A percentile compares a stretch with the other conserved stretches of the same genome.
phyloP scores from a whole-genome alignment of 2,329 filamentous ascomycete genomes.

The Alternaria triticina region DNA sequence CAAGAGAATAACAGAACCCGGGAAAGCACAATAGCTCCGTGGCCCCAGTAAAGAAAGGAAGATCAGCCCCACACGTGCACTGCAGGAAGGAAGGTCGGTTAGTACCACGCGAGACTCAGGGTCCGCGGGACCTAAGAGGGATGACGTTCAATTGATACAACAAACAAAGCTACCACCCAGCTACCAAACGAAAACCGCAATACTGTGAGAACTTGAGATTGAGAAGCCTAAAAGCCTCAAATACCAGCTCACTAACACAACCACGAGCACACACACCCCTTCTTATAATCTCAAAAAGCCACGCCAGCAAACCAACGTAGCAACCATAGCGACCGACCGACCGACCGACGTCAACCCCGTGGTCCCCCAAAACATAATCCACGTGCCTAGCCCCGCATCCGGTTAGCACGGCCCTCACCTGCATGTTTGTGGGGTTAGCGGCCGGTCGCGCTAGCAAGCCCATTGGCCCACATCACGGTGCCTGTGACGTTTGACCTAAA shows the following conservation, averaged over 20 bases:
- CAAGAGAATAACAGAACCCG: background rate
- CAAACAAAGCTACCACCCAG: background rate
- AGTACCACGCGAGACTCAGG: background rate
- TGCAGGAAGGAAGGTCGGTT: background rate
- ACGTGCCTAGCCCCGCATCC: background rate
- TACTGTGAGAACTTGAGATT: background rate
- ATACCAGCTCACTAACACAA: background rate
- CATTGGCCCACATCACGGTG: slow-evolving; percentile 7
- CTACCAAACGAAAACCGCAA: background rate
- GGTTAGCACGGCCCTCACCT: background rate
- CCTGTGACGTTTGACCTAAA: slow-evolving; percentile 8
- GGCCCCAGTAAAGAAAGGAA: background rate
- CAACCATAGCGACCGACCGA: background rate
- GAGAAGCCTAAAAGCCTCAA: background rate
- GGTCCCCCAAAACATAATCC: background rate
- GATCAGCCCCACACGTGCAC: background rate
- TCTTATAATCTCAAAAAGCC: background rate
- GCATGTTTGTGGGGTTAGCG: background rate
- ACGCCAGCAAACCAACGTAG: background rate
- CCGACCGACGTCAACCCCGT: slow-evolving; percentile 8
- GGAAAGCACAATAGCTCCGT: background rate
- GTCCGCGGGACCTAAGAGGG: background rate
- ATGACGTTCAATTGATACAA: slow-evolving; percentile 14
- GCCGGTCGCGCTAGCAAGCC: background rate
- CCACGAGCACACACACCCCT: background rate